Conservation (phyloP, 192 early-diverging fungal species). For the Radiomyces spectabilis region DNA sequence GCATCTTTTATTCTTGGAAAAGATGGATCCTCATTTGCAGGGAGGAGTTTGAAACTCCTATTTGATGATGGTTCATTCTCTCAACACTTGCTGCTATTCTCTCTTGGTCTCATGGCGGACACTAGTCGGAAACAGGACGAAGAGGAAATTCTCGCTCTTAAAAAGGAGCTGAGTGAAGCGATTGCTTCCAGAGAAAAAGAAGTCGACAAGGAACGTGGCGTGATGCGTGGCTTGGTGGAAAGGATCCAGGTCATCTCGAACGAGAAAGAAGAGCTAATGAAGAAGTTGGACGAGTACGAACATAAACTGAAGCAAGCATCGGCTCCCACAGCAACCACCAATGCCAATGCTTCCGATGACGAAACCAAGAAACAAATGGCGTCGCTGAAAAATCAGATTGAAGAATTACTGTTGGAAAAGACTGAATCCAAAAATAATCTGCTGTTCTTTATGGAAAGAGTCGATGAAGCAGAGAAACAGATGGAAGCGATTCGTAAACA, state of each 20-base stretch:
- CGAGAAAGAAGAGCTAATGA: constrained; percentile 8
- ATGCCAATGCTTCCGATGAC: background rate
- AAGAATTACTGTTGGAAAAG: constrained; percentile 25
- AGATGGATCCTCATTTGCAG: too few relatives aligned
- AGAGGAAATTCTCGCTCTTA: background rate
- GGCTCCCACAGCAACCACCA: too few relatives aligned
- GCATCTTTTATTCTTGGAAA: too few relatives aligned
- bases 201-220: constrained; percentile 21
- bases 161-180: constrained; percentile 2
- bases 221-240: constrained; percentile 21
- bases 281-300: constrained; percentile 15
- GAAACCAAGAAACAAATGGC: background rate
- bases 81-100: too few relatives aligned
- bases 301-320: too few relatives aligned
- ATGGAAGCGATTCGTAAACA: too few relatives aligned
- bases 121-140: too few relatives aligned
- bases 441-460: constrained; percentile 13
- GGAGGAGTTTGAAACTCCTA: too few relatives aligned
- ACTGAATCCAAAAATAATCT: constrained; percentile 22
- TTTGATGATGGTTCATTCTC: too few relatives aligned
- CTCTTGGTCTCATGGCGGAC: too few relatives aligned
- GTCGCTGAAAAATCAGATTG: constrained; percentile 17
- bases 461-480: constrained; percentile 13
- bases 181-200: constrained; percentile 3
- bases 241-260: constrained; percentile 19